Conservation (phyloP, 2,329 filamentous ascomycete species). For the Albifimbria verrucaria region DNA sequence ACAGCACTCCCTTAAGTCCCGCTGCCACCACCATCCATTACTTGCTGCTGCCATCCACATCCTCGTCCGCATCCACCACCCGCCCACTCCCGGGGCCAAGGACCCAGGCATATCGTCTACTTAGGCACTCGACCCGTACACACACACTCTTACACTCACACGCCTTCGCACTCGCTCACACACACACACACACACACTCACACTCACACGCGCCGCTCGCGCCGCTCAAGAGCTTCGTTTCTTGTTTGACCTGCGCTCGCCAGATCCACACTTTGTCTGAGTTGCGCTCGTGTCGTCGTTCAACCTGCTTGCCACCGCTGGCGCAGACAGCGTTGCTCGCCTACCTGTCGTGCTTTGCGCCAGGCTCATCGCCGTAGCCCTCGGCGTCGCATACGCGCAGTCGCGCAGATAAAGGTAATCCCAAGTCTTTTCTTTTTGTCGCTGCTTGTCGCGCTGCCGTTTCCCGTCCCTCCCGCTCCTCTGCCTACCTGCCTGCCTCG, state of each 20-base stretch:
- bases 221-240: not conserved
- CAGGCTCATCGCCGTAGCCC: not conserved
- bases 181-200: not conserved
- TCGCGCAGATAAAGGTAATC: not conserved
- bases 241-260: not conserved
- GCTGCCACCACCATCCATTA: not conserved
- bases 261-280: not conserved
- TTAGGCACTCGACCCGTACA: not conserved
- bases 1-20: not conserved
- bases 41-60: not conserved
- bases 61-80: not conserved
- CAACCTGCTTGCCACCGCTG: not conserved
- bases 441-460: not conserved
- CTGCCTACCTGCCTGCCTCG: not conserved
- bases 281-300: not conserved
- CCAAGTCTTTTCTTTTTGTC: not conserved
- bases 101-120: not conserved
- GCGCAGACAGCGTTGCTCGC: not conserved
- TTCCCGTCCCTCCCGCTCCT: not conserved
- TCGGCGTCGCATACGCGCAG: not conserved
- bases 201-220: conserved; percentile 1
- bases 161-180: not conserved
- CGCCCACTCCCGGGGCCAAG: not conserved
- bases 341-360: not conserved
- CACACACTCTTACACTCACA: not conserved